Evolutionary conservation across 75 land plant species (phyloP), one percentile per base, ranked within the genome.

Genomic region (Pseudotsuga menziesii): DNA sequence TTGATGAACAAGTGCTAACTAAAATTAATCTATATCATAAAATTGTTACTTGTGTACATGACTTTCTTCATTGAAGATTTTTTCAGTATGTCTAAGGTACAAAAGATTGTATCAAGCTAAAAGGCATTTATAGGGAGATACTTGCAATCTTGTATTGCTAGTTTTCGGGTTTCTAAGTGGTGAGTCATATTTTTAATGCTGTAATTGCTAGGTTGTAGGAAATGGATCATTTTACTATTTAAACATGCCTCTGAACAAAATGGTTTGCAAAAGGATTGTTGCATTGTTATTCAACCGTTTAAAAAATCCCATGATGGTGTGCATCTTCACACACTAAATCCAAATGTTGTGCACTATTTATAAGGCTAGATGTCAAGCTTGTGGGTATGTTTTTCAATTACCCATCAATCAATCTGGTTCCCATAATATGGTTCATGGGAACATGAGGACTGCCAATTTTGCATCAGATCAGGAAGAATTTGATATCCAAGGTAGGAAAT

Each of bases 371-470:
- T 84, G 82, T 56, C 57, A 61, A 19, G 78, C 73, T 17, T 84
- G 82, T 84, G 82, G 57, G 13, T 80, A 84, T 58, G 76, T 79
- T 48, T 82, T 80, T 72, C 80, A 75, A 4, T 73, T 73, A 4
- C 85, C 85, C 9, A 27, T 84, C 17, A 74, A 71, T 55, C 85
- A 84, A 61, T n/a, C 76, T 5, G 79, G 85, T 27, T 63, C 74
- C 16, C 85, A 84, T 58, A 67, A 77, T 41, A 84, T 82, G 0
- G 54, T 62, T 16, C 85, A 79, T 76, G 80, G 84, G 5, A 82
- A 82, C 55, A 82, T 82, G 84, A 55, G 32, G 44, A 54, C 44
- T 36, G 44, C 19, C 7, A 82, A 2, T 15, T 82, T 82, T 48
- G 80, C 69, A n/a, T 61, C 84, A 14, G 80, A 82, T 27, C 32